Evolutionary conservation across 73 alveolate species (phyloP), one percentile per base, ranked within the genome.

Genomic region (Paraurostyla sp.): DNA sequence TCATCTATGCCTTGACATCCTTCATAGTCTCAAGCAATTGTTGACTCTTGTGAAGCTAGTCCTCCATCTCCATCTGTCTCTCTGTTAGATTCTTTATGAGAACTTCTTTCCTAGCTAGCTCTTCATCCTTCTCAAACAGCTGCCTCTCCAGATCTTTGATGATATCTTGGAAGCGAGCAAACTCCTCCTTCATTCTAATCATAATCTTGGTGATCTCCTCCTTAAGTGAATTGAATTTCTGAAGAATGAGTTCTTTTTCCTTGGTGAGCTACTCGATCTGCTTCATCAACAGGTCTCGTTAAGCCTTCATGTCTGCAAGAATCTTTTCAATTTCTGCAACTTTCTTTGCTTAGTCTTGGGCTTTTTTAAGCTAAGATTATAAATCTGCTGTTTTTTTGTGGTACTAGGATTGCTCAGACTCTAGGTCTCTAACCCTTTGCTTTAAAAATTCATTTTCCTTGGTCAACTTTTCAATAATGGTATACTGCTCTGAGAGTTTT

Each of bases 241-340:
- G 3, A 29, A 30, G 42, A 11, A 88, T 81, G 27, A 33, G 75
- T 20, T 76, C 82, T 46, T 80, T 80, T 2, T 88, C 87, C 6
- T 80, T 82, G 41, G 76, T 51, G 40, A 33, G 69, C 6, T 57
- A 32, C 60, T 87, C 57, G 0, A 87, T 76, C 25, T 87, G 38
- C 38, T n/a, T 56, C 11, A 87, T 7, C 6, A 87, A 85, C 6
- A 43, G 11, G 62, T 87, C 93, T 76, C 93, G 50, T 41, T 87
- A 80, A 4, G 52, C 40, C 22, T 73, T 87, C 32, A 76, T 52
- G 35, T 87, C 90, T 62, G 76, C 85, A 35, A 73, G 76, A 36
- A 87, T 38, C 45, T 25, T 82, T 20, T 56, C 59, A n/a, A 87
- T 41, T 33, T 81, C 91, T 38, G 7, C 43, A 25, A n/a, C 38